Percentiles rank a stretch among this genome's conserved stretches.
Evolutionary conservation across 139 green algal species (phyloP).

Genomic region (Closterium sp.): DNA sequence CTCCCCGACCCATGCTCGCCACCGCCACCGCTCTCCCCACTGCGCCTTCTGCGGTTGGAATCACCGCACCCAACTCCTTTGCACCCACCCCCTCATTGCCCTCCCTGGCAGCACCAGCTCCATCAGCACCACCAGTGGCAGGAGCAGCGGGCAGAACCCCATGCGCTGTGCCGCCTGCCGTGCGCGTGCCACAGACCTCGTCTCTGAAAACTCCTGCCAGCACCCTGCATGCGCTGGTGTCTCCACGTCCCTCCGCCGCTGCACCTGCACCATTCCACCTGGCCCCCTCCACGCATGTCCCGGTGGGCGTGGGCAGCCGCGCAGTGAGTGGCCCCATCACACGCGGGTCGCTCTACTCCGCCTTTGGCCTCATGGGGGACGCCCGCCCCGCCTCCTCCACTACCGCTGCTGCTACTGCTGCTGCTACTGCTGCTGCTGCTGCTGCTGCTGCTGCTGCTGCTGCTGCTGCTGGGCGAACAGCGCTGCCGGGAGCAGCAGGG

Average conservation of each 20-base stretch:
- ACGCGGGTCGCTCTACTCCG: background rate
- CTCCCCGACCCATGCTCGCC: background rate
- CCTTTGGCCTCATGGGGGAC: background rate
- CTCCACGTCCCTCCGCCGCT: background rate
- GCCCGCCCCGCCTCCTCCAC: too few relatives aligned
- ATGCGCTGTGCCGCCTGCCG: background rate
- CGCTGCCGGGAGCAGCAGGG: background rate
- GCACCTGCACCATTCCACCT: background rate
- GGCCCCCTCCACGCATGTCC: background rate
- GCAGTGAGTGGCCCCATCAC: background rate
- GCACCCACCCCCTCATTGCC: background rate
- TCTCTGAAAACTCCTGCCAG: background rate
- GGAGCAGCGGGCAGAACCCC: background rate
- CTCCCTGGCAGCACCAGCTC: background rate
- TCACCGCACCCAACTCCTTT: too few relatives aligned
- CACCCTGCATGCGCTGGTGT: background rate
- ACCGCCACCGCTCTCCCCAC: background rate
- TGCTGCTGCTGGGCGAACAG: background rate
- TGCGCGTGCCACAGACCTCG: background rate
- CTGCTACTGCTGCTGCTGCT: too few relatives aligned
- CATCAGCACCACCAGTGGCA: too few relatives aligned
- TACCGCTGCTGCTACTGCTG: background rate
- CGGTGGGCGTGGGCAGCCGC: background rate
- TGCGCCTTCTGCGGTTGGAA: background rate
- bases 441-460: background rate